Percentiles rank a stretch among this genome's conserved stretches.
Conservation (phyloP, 2,329 filamentous ascomycete genomes). For the Aspergillus texensis region DNA sequence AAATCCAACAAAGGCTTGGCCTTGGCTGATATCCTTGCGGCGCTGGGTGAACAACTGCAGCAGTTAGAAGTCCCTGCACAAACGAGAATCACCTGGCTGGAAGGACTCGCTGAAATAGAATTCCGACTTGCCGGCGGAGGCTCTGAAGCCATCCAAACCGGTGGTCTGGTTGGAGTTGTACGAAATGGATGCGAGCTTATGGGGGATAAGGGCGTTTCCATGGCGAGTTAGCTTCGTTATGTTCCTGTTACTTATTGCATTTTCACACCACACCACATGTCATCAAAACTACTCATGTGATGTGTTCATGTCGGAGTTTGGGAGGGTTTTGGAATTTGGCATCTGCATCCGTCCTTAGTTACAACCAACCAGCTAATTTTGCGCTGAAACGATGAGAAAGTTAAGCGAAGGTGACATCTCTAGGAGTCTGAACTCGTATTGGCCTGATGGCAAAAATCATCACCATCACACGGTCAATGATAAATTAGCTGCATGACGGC, state of each 20-base stretch:
- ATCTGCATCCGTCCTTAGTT: background rate
- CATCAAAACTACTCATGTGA: background rate
- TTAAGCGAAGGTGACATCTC: background rate
- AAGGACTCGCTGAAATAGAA: constrained; percentile 89
- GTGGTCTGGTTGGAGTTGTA: constrained; percentile 86
- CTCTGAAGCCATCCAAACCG: constrained; percentile 86
- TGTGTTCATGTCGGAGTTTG: constrained; percentile 1
- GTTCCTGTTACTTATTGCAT: background rate
- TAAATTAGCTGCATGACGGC: background rate
- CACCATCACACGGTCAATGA: background rate
- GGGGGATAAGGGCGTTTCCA: constrained; percentile 38
- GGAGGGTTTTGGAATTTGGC: background rate
- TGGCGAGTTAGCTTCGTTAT: background rate
- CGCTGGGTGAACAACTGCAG: constrained; percentile 78
- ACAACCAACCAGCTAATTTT: background rate
- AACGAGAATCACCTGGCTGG: constrained; percentile 88
- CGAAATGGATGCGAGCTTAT: constrained; percentile 81
- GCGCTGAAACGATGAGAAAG: background rate
- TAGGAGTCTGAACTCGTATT: background rate
- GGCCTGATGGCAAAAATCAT: background rate
- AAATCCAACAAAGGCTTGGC: constrained; percentile 86
- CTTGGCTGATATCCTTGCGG: constrained; percentile 88
- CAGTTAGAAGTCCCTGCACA: constrained; percentile 82
- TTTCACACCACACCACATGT: background rate
- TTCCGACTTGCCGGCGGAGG: constrained; percentile 86